Conservation (phyloP, 1,284 basidiomycete species). For the Inonotus hispidus region DNA sequence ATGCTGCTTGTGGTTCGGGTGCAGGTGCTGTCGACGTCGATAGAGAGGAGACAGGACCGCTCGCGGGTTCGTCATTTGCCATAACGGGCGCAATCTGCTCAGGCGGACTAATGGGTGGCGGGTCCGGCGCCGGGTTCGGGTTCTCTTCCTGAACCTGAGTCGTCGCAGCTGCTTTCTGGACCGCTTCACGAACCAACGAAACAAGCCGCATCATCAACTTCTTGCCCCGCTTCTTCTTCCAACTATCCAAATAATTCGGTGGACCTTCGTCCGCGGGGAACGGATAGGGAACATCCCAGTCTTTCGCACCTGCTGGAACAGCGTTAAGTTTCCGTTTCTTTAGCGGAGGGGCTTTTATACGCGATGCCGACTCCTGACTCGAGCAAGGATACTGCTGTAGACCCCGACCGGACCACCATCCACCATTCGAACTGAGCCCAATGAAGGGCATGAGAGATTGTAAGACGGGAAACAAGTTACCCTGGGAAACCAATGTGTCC, state of each 20-base stretch:
- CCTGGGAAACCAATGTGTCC: constrained; percentile 51
- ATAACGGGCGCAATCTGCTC: background rate
- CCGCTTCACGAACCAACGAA: constrained; percentile 52
- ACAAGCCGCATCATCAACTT: constrained; percentile 58
- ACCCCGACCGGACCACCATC: constrained; percentile 13
- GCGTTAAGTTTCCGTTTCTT: constrained; percentile 59
- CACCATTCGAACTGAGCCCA: constrained; percentile 4
- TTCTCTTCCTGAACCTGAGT: constrained; percentile 31
- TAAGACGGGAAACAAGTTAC: constrained; percentile 57
- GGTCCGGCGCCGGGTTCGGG: background rate
- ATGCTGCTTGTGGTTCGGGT: background rate
- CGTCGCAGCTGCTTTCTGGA: constrained; percentile 46
- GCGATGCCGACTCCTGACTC: background rate
- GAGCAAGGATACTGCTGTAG: constrained; percentile 13
- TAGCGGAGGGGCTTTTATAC: constrained; percentile 26
- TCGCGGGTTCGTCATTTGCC: background rate
- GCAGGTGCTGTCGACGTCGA: background rate
- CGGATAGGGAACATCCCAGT: constrained; percentile 78
- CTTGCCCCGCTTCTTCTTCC: constrained; percentile 57
- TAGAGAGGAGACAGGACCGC: background rate
- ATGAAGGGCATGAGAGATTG: constrained; percentile 21
- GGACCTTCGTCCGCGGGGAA: constrained; percentile 67
- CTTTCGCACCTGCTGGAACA: constrained; percentile 69
- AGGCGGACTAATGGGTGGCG: background rate
- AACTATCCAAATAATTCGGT: constrained; percentile 47